phyloP scores from a whole-genome alignment of 495 filamentous ascomycete genomes.

The Polyplosphaeria fusca region DNA sequence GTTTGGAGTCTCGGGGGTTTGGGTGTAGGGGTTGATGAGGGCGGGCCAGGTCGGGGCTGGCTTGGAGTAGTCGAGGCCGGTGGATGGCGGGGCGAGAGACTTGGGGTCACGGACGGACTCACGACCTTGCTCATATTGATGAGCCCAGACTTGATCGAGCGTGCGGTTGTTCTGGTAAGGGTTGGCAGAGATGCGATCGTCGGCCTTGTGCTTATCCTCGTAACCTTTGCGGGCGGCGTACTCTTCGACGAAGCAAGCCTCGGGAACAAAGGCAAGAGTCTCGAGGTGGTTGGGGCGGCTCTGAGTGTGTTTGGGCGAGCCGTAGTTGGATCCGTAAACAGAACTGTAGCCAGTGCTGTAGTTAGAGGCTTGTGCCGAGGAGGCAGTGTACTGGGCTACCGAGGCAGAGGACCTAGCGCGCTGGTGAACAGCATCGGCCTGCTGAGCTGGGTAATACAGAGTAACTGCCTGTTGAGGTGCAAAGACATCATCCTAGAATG shows the following conservation, averaged over 20 bases:
- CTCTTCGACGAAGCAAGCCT: not conserved
- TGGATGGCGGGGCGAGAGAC: not conserved
- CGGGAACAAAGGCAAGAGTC: not conserved
- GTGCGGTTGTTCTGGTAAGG: not conserved
- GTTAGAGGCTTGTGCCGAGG: no score
- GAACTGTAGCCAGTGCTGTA: no score
- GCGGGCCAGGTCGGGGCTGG: not conserved
- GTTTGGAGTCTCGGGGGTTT: conserved; percentile 8
- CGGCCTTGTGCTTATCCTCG: not conserved
- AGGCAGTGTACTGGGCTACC: no score
- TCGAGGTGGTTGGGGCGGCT: not conserved
- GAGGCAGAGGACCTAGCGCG: no score
- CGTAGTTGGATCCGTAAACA: no score
- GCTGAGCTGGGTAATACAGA: no score
- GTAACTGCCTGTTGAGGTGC: no score
- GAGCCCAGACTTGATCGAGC: not conserved
- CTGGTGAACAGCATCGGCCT: no score
- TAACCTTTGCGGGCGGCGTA: conserved; percentile 3
- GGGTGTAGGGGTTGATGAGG: conserved; percentile 2
- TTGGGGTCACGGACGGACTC: not conserved
- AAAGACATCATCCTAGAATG: no score
- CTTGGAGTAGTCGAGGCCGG: not conserved
- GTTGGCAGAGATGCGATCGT: not conserved
- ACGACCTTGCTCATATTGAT: not conserved
- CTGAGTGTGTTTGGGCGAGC: no score